Evolutionary conservation across 257 asterid genomes (phyloP).

Genomic region (Jasminum sambac): DNA sequence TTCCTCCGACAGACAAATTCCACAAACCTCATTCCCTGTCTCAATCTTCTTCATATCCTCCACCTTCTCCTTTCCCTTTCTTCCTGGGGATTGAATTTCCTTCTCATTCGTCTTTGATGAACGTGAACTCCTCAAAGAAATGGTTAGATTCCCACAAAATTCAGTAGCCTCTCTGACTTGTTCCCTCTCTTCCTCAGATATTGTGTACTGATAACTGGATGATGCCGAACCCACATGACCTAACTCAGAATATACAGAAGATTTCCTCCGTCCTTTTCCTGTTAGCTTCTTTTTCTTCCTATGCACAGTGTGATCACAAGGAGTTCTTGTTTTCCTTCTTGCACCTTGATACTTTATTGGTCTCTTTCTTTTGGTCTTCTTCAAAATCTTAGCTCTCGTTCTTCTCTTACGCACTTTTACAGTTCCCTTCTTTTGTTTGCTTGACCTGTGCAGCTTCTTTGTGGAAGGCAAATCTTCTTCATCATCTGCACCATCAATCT

Average conservation of each 20-base stretch:
- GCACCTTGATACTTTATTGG: conserved; percentile 22
- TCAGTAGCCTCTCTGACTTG: conserved; percentile 72
- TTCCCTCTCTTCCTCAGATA: conserved; percentile 94
- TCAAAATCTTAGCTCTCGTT: conserved; percentile 33
- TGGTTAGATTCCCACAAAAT: conserved; percentile 40
- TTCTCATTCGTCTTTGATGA: conserved; percentile 33
- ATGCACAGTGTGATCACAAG: conserved; percentile 14
- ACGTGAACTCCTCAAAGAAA: conserved; percentile 49
- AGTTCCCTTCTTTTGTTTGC: conserved; percentile 13
- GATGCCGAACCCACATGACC: conserved; percentile 66
- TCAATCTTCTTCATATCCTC: conserved; percentile 54
- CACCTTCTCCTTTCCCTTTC: conserved; percentile 73
- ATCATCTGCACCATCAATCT: conserved; percentile 28
- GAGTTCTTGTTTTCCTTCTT: conserved; percentile 37
- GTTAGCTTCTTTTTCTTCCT: conserved; percentile 41
- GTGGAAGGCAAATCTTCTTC: conserved; percentile 35
- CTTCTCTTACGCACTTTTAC: conserved; percentile 24
- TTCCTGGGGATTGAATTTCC: conserved; percentile 36
- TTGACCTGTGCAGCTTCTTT: conserved; percentile 26
- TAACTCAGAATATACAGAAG: conserved; percentile 56
- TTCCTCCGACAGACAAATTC: conserved; percentile 85
- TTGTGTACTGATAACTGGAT: conserved; percentile 65
- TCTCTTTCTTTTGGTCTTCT: conserved; percentile 35
- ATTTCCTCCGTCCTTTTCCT: conserved; percentile 45
- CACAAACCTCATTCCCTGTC: conserved; percentile 77